These are phyloP conservation scores for Fusarium pseudograminearum DNA, from an alignment of 2,329 filamentous ascomycete species.

Conservation along the genomic window DNA sequence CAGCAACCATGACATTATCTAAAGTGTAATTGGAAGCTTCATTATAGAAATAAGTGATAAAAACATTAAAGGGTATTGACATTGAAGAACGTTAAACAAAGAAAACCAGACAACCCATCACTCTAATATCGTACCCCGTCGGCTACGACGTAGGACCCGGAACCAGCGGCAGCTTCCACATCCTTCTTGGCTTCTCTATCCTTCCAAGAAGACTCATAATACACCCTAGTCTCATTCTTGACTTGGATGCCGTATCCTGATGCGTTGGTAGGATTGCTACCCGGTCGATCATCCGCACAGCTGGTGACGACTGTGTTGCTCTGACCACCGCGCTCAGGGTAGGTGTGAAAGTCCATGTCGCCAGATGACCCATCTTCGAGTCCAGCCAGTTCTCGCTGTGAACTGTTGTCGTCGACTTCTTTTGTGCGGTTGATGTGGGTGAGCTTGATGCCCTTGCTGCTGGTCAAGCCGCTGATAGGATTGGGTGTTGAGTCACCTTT, in stretches of 20 bases:
- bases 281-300: conserved; percentile 1
- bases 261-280: not conserved
- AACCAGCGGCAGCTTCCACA: not conserved
- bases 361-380: conserved; percentile 33
- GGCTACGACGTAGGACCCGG: not conserved
- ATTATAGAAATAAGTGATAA: not conserved
- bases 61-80: not conserved
- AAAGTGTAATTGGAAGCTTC: too few relatives aligned
- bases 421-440: conserved; percentile 24
- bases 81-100: not conserved
- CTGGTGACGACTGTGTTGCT: conserved; percentile 24
- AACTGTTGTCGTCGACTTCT: conserved; percentile 34
- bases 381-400: conserved; percentile 27
- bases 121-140: not conserved
- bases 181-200: not conserved
- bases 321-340: conserved; percentile 14
- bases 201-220: conserved; percentile 17
- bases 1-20: too few relatives aligned
- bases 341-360: conserved; percentile 23
- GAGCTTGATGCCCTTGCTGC: conserved; percentile 32
- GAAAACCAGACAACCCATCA: not conserved
- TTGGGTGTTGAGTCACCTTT: conserved; percentile 32
- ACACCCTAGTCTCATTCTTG: conserved; percentile 35
- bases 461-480: conserved; percentile 32
- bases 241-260: conserved; percentile 29